Base-by-base conservation (phyloP, 768 basidiomycete species). In the Mycena sanguinolenta region DNA sequence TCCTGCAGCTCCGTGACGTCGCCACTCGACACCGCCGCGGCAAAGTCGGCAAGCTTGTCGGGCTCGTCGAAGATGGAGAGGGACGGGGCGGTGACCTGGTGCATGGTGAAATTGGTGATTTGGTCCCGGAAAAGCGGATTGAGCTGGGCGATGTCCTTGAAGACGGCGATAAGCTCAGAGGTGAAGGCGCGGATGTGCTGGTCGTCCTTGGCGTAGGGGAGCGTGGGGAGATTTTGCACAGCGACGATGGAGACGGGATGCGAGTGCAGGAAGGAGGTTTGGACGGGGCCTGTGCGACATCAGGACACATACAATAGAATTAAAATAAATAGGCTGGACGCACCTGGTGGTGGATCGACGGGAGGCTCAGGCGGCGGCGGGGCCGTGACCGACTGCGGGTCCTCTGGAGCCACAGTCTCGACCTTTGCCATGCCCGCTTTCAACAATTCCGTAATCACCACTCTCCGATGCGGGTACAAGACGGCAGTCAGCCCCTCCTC, bases 41-140 rank as follows among this genome's bases (percentile, higher is more conserved):
- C 96, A 73, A 99, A 97, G 78, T 99, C 98, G 0, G 97, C 97
- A 28, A 98, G 90, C 78, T 96, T 96, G 80, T 98, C 96, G 0
- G 97, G 97, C 77, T 98, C 97, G 77, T 98, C 96, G 75, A 99
- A 98, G 64, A 98, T 94, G 81, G 44, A 46, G 14, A 19, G 44
- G 17, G 44, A 21, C 8, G 39, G 14, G 39, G 39, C 39, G 39
- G 96, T 93, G 64, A 95, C 90, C 78, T 97, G 95, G 78, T 93
- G 93, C 81, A 97, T 96, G 19, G 94, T 94, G 80, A 98, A 98
- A 79, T 95, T 96, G 71, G 96, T 96, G 74, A 98, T 97, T 78
- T 98, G 97, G 84, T 98, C 97, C 50, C 97, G 93, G 91, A 99
- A 98, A 73, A 98, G 90, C 2, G 96, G 96, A 80, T 98, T 97